phyloP scores from a whole-genome alignment of 163 green algal species.

The Scenedesmus sp. region DNA sequence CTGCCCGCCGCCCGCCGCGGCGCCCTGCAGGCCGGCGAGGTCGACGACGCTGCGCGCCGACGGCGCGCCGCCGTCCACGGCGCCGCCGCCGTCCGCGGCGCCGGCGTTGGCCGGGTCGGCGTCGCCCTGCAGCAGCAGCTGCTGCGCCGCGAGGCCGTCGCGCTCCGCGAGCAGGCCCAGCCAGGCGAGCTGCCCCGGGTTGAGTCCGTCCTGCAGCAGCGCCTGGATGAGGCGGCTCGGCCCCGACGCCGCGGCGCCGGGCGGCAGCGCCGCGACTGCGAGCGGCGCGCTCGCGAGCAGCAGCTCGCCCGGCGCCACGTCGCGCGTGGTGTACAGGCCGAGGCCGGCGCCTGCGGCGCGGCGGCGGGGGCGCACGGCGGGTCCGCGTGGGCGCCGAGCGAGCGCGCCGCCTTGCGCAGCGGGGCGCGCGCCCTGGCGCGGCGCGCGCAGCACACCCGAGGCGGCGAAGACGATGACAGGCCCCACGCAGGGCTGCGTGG shows the following conservation, averaged over 20 bases:
- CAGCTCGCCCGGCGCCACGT: conserved; percentile 12
- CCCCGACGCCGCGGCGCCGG: neutral
- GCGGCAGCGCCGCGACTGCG: neutral
- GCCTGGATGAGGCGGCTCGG: conserved; percentile 6
- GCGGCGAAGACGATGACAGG: too few relatives aligned
- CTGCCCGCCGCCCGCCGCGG: conserved; percentile 9
- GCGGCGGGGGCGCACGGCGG: too few relatives aligned
- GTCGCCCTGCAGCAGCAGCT: neutral
- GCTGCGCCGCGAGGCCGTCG: neutral
- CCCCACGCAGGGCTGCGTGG: too few relatives aligned
- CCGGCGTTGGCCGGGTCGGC: neutral
- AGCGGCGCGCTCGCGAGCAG: conserved; percentile 22
- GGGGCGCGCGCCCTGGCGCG: too few relatives aligned
- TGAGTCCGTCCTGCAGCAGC: neutral
- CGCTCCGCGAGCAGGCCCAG: conserved; percentile 17
- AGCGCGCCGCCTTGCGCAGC: too few relatives aligned
- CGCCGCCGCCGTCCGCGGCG: conserved; percentile 1
- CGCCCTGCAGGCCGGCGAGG: neutral
- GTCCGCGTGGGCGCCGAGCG: too few relatives aligned
- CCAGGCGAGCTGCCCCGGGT: conserved; percentile 27
- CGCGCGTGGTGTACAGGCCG: conserved; percentile 20
- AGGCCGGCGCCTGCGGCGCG: conserved; percentile 27
- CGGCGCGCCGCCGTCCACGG: neutral
- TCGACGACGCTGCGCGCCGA: conserved; percentile 8
- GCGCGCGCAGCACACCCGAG: too few relatives aligned